Percentiles rank a stretch among this genome's conserved stretches.
Evolutionary conservation across 2,329 filamentous ascomycete genomes (phyloP).

Genomic region (Emmonsia crescens): DNA sequence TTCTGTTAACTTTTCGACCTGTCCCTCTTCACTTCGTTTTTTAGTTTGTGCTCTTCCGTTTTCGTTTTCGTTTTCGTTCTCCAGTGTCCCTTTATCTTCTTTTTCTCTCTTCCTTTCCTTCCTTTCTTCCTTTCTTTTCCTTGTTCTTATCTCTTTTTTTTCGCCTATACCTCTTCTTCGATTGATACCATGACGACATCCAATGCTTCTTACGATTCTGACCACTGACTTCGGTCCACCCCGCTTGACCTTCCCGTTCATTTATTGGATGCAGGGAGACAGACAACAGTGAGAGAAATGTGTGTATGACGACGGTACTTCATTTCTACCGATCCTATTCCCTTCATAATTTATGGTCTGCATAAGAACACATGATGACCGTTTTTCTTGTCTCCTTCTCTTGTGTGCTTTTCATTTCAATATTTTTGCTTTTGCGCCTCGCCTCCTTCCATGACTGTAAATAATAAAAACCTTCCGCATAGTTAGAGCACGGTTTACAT

Average conservation of each 20-base stretch:
- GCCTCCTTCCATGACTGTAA: background rate
- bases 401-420: background rate
- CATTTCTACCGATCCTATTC: background rate
- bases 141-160: too few relatives aligned
- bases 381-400: background rate
- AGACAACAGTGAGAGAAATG: background rate
- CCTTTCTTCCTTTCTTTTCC: background rate
- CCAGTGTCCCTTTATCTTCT: constrained; percentile 8
- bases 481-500: background rate
- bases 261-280: background rate
- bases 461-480: background rate
- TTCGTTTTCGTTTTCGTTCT: background rate
- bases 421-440: background rate
- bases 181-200: background rate
- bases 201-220: background rate
- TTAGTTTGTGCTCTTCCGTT: background rate
- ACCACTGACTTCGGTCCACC: background rate
- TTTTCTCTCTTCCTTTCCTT: constrained; percentile 14
- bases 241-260: background rate
- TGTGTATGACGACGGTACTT: background rate
- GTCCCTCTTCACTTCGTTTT: background rate
- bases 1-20: background rate
- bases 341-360: background rate
- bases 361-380: background rate
- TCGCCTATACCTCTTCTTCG: background rate